Evolutionary conservation across 2,329 filamentous ascomycete genomes (phyloP), one percentile per base, ranked within the genome.

Genomic region (Seiridium cupressi): DNA sequence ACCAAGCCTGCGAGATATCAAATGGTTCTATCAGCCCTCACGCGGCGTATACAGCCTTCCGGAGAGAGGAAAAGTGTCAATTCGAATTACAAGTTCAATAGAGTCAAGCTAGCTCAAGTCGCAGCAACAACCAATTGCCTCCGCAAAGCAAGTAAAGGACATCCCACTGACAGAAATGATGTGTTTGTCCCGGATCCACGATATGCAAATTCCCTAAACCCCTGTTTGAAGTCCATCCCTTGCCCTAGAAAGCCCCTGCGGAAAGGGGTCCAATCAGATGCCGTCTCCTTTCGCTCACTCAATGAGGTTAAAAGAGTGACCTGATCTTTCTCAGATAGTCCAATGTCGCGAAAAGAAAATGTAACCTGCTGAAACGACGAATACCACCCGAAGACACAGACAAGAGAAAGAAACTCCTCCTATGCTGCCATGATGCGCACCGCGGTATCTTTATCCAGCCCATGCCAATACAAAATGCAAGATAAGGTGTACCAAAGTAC

Each of bases 391-490:
- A 48, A 46, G 35, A 54, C 31, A 35, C 26, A 59, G 26, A 59
- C 46, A 54, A 46, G 38, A 62, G 58, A 57, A 57, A 60, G 57
- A 68, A 42, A 70, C 68, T 70, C 68, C 68, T 62, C 64, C 66
- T 63, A 70, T 70, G 68, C 68, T 68, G 60, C 63, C 59, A 59
- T 62, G 61, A 61, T 64, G 60, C 60, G 54, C 61, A 58, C 46
- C 32, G 55, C 57, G 59, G 60, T 60, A 6, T 53, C 61, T 58
- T 61, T 47, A 51, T 56, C 8, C 49, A 38, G 32, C 35, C 18
- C 34, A 32, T 31, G n/a, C 26, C 18, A 31, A 44, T 57, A 61
- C 35, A 53, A 59, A 44, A 59, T 42, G 58, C 56, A 31, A 36
- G 13, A 53, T 48, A 31, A 61, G 61, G 49, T 51, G 56, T 32